Conservation (phyloP, 805 yeast genomes). For the Candida fluviatilis region DNA sequence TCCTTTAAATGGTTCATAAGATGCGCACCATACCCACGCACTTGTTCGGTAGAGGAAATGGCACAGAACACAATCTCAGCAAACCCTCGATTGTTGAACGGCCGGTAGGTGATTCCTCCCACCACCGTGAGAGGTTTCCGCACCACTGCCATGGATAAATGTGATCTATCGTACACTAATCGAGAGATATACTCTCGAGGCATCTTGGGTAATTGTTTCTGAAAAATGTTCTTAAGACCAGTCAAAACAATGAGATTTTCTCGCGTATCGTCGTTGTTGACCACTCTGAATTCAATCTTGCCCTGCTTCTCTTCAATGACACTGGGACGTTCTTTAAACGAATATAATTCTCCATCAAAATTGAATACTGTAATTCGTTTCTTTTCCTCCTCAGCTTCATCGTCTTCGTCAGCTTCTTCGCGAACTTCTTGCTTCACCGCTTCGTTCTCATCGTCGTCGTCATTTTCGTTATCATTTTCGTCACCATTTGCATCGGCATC, state of each 20-base stretch:
- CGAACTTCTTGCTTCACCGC: slow-evolving; percentile 28
- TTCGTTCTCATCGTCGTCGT: slow-evolving; percentile 12
- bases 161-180: slow-evolving; percentile 90
- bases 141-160: slow-evolving; percentile 93
- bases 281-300: slow-evolving; percentile 91
- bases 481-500: slow-evolving; percentile 17
- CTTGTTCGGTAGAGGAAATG: slow-evolving; percentile 95
- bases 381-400: slow-evolving; percentile 39
- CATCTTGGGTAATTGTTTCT: slow-evolving; percentile 97
- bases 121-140: slow-evolving; percentile 92
- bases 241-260: slow-evolving; percentile 90
- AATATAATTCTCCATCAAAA: slow-evolving; percentile 75
- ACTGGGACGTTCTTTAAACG: slow-evolving; percentile 89
- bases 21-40: slow-evolving; percentile 98
- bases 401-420: slow-evolving; percentile 42
- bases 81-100: slow-evolving; percentile 84
- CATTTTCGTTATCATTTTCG: slow-evolving; percentile 11
- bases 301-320: slow-evolving; percentile 93
- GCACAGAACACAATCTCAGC: slow-evolving; percentile 99
- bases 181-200: slow-evolving; percentile 95
- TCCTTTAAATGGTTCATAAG: slow-evolving; percentile 97
- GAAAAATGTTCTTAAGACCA: slow-evolving; percentile 93
- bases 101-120: slow-evolving; percentile 96
- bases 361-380: slow-evolving; percentile 47
- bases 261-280: slow-evolving; percentile 84